Evolutionary conservation across 2,329 filamentous ascomycete species (phyloP).

Genomic region (Cercospora canescens): DNA sequence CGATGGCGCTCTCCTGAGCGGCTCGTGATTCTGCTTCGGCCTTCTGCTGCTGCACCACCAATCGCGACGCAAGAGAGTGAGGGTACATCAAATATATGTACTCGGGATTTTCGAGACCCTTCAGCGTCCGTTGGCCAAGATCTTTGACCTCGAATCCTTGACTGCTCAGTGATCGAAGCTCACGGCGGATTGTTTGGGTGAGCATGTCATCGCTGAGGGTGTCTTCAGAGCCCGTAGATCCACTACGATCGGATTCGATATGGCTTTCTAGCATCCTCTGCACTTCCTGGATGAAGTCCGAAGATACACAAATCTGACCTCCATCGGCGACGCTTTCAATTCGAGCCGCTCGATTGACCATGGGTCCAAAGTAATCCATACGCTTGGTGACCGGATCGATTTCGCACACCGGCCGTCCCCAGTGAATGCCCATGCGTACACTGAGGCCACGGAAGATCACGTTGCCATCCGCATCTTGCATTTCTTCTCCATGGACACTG

Average conservation of each 20-base stretch:
- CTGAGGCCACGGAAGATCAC: slow-evolving; percentile 92
- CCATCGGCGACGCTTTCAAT: slow-evolving; percentile 94
- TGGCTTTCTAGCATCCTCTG: slow-evolving; percentile 87
- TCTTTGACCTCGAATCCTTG: slow-evolving; percentile 98
- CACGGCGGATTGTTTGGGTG: slow-evolving; percentile 77
- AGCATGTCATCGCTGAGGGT: slow-evolving; percentile 73
- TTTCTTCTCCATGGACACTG: slow-evolving; percentile 79
- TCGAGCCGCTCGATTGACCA: slow-evolving; percentile 96
- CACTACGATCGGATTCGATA: slow-evolving; percentile 75
- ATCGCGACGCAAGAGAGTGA: slow-evolving; percentile 78
- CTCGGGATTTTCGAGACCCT: slow-evolving; percentile 96
- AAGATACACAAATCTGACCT: slow-evolving; percentile 93
- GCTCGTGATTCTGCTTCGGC: slow-evolving; percentile 42
- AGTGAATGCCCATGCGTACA: slow-evolving; percentile 97
- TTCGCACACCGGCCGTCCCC: slow-evolving; percentile 91
- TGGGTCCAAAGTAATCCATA: slow-evolving; percentile 99
- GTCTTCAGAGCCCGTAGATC: slow-evolving; percentile 70
- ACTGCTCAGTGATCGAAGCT: slow-evolving; percentile 80
- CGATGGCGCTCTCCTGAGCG: slow-evolving; percentile 37
- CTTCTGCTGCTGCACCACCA: slow-evolving; percentile 65
- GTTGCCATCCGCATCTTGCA: slow-evolving; percentile 79
- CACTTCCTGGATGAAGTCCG: slow-evolving; percentile 95
- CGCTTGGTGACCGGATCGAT: slow-evolving; percentile 93
- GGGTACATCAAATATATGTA: slow-evolving; percentile 95
- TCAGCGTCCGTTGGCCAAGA: slow-evolving; percentile 90